phyloP scores from a whole-genome alignment of 352 stramenopile species.

The Globisporangium alternatum region DNA sequence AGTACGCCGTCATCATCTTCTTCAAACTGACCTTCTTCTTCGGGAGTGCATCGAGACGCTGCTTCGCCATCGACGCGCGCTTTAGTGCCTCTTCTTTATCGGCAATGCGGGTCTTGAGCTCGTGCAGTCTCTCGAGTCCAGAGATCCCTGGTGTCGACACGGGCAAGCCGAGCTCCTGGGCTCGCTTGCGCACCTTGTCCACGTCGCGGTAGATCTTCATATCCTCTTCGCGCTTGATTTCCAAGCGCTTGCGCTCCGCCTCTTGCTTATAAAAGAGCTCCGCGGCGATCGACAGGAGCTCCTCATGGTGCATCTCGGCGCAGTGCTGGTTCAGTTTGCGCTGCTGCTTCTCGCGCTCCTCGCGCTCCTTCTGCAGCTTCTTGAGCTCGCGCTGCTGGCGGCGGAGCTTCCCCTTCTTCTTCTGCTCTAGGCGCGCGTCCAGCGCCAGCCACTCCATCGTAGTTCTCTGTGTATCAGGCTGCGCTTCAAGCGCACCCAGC shows the following conservation, averaged over 20 bases:
- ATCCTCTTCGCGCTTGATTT: slow-evolving; percentile 38
- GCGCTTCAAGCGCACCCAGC: background rate
- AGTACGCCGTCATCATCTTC: slow-evolving; percentile 32
- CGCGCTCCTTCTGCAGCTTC: slow-evolving; percentile 24
- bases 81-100: slow-evolving; percentile 30
- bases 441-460: slow-evolving; percentile 50
- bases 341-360: slow-evolving; percentile 31
- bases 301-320: slow-evolving; percentile 51
- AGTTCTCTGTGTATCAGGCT: background rate
- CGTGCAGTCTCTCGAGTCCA: slow-evolving; percentile 25
- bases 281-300: slow-evolving; percentile 46
- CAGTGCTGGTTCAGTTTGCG: slow-evolving; percentile 29
- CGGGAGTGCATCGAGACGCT: slow-evolving; percentile 44
- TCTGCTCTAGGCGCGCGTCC: slow-evolving; percentile 44
- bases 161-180: slow-evolving; percentile 30
- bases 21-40: slow-evolving; percentile 28
- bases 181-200: slow-evolving; percentile 21
- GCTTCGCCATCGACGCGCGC: slow-evolving; percentile 23
- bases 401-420: slow-evolving; percentile 36
- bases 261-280: slow-evolving; percentile 26
- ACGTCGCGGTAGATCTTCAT: slow-evolving; percentile 31
- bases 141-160: slow-evolving; percentile 31
- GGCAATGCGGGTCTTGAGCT: slow-evolving; percentile 34
- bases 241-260: slow-evolving; percentile 19
- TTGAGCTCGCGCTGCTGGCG: slow-evolving; percentile 50